A percentile compares a stretch with the other conserved stretches of the same genome.
These are phyloP conservation scores for Gastrolobium villosum DNA, from an alignment of 306 rosid species.

Conservation along the genomic window DNA sequence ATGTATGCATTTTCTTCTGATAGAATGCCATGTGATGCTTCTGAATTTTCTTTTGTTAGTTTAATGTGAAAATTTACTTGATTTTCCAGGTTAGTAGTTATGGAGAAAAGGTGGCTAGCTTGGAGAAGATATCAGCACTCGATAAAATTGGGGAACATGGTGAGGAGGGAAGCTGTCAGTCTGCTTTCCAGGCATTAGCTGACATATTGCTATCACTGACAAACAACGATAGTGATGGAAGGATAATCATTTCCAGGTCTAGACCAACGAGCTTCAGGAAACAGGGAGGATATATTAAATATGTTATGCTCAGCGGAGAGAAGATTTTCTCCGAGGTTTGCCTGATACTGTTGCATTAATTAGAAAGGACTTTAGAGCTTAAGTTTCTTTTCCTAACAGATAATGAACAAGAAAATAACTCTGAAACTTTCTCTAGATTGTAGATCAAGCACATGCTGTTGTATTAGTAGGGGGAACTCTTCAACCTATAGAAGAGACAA, in stretches of 20 bases:
- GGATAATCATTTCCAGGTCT: conserved; percentile 82
- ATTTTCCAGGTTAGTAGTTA: conserved; percentile 78
- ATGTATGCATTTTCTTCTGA: conserved; percentile 27
- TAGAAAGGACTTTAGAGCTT: conserved; percentile 15
- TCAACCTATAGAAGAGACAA: conserved; percentile 93
- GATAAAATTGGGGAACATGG: conserved; percentile 41
- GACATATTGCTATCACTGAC: conserved; percentile 75
- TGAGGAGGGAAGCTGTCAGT: conserved; percentile 78
- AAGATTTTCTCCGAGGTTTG: conserved; percentile 93
- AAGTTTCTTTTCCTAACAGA: conserved; percentile 21
- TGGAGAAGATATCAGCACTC: conserved; percentile 50
- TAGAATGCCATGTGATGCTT: conserved; percentile 22
- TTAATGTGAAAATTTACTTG: conserved; percentile 42
- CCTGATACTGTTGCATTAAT: conserved; percentile 41
- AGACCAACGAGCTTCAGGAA: conserved; percentile 54
- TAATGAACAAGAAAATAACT: conserved; percentile 44
- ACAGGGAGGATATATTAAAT: conserved; percentile 78
- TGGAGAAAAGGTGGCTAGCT: conserved; percentile 72
- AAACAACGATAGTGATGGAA: conserved; percentile 84
- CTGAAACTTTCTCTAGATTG: conserved; percentile 67
- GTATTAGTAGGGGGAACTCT: conserved; percentile 92
- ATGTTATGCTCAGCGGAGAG: conserved; percentile 93
- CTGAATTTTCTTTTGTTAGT: conserved; percentile 32
- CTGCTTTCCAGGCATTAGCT: conserved; percentile 83
- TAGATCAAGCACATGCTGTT: conserved; percentile 87